Evolutionary conservation across 2,329 filamentous ascomycete genomes (phyloP).

Genomic region (Waltergamsia citrina): DNA sequence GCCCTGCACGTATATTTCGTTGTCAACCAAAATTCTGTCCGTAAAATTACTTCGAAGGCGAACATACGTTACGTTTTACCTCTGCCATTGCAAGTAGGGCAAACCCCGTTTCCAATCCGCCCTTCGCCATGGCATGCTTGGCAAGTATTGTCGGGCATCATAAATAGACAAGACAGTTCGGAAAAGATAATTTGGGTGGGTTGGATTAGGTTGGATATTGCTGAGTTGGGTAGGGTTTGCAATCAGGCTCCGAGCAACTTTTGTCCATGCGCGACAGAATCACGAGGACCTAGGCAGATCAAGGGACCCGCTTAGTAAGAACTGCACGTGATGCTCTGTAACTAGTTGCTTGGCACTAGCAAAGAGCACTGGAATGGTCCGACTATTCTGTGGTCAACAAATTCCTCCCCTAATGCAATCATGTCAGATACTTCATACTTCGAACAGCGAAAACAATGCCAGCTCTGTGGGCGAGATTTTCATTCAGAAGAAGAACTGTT

Average conservation of each 20-base stretch:
- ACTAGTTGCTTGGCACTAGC: too few species aligned
- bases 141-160: neutral
- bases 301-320: too few species aligned
- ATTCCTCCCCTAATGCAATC: neutral
- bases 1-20: too few species aligned
- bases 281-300: conserved; percentile 1
- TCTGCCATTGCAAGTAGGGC: too few species aligned
- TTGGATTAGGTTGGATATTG: neutral
- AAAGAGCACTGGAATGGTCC: too few species aligned
- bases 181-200: neutral
- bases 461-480: neutral
- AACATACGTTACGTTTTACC: too few species aligned
- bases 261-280: neutral
- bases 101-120: neutral
- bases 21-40: too few species aligned
- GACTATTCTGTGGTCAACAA: too few species aligned
- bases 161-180: neutral
- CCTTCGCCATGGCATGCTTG: neutral
- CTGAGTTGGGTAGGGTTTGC: too few species aligned
- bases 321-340: too few species aligned
- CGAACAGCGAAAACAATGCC: neutral
- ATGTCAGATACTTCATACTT: neutral
- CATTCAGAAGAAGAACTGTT: neutral
- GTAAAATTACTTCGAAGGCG: too few species aligned
- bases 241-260: neutral